Conservation (phyloP, 768 basidiomycete genomes). For the Mycena crocata region DNA sequence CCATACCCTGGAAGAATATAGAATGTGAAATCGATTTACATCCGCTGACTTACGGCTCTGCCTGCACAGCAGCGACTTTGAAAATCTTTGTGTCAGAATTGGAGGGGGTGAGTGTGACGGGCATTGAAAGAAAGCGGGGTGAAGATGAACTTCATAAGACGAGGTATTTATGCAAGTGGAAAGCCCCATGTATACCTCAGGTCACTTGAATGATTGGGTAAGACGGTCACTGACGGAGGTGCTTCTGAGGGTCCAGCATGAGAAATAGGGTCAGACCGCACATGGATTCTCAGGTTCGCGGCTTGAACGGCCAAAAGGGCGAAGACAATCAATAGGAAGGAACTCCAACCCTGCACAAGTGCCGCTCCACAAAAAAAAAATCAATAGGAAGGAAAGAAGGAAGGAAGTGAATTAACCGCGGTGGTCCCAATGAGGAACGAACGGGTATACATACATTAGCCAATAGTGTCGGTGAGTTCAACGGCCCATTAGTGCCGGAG, state of each 20-base stretch:
- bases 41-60: constrained; percentile 37
- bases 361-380: too few species aligned
- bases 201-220: too few species aligned
- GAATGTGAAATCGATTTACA: background rate
- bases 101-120: constrained; percentile 39
- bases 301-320: too few species aligned
- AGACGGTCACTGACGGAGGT: too few species aligned
- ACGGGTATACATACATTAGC: too few species aligned
- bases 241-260: background rate
- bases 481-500: background rate
- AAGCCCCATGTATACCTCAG: background rate
- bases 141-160: background rate
- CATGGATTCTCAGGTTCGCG: too few species aligned
- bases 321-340: too few species aligned
- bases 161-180: constrained; percentile 12
- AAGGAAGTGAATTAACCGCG: too few species aligned
- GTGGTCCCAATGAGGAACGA: too few species aligned
- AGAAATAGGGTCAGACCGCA: too few species aligned
- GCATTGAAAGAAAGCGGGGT: constrained; percentile 24
- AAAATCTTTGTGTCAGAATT: constrained; percentile 38
- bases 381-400: too few species aligned
- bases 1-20: constrained; percentile 33
- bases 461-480: background rate
- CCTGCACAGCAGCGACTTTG: constrained; percentile 45
- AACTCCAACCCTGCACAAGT: too few species aligned